Conservation (phyloP, 805 yeast species). For the Candida hungchunana region DNA sequence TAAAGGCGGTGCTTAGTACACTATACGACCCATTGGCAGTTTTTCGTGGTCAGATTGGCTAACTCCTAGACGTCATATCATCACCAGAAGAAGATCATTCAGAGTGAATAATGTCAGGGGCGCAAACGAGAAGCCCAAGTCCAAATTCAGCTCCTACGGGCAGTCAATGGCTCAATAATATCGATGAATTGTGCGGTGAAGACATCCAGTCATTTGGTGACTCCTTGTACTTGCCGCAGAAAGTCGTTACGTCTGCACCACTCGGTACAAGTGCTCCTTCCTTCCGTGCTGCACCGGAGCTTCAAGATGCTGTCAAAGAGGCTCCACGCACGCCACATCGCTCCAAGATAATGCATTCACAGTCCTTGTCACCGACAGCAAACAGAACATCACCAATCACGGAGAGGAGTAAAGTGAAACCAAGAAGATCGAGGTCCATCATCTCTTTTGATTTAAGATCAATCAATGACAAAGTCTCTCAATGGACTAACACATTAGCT, state of each 20-base stretch:
- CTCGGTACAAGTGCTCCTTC: constrained; percentile 14
- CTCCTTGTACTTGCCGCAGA: constrained; percentile 3
- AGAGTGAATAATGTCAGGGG: no score
- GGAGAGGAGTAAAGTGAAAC: no score
- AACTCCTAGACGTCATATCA: no score
- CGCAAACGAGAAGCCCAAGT: background rate
- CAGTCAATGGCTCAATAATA: no score
- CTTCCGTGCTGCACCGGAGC: no score
- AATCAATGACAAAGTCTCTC: constrained; percentile 21
- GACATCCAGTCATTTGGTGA: constrained; percentile 4
- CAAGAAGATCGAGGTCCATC: constrained; percentile 20
- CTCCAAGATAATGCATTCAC: no score
- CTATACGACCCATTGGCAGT: no score
- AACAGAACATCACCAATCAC: background rate
- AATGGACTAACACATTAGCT: constrained; percentile 28
- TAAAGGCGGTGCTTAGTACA: no score
- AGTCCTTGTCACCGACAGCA: no score
- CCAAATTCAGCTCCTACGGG: no score
- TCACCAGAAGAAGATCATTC: no score
- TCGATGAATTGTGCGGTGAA: constrained; percentile 1
- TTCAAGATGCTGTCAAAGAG: constrained; percentile 10
- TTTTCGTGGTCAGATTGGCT: no score
- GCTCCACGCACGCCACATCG: constrained; percentile 2
- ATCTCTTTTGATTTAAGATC: constrained; percentile 23
- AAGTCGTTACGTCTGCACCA: constrained; percentile 9